Conservation (phyloP, 352 stramenopile genomes). For the Phytophthora hybrid region DNA sequence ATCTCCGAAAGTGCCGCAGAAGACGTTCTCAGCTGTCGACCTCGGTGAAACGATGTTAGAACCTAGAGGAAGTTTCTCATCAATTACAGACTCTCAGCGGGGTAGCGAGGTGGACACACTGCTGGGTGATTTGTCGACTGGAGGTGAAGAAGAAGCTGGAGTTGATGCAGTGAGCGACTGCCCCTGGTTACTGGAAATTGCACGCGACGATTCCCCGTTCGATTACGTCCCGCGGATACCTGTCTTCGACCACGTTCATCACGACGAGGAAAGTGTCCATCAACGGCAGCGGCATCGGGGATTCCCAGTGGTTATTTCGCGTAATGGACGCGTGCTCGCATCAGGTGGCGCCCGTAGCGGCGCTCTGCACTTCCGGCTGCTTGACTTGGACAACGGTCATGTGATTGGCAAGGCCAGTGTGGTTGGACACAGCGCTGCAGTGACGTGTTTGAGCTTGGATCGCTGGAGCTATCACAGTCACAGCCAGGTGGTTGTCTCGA, state of each 20-base stretch:
- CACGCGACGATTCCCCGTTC: conserved; percentile 78
- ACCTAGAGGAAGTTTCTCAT: conserved; percentile 23
- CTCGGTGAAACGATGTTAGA: conserved; percentile 11
- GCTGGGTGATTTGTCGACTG: conserved; percentile 7
- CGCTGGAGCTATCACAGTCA: conserved; percentile 58
- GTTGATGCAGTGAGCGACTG: conserved; percentile 40
- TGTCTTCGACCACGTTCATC: conserved; percentile 62
- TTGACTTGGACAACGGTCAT: conserved; percentile 86
- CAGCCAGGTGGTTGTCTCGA: conserved; percentile 36
- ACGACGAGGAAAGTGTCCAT: conserved; percentile 27
- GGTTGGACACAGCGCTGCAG: conserved; percentile 67
- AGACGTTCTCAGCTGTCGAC: conserved; percentile 26
- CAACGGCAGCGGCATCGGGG: conserved; percentile 7
- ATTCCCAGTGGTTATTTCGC: conserved; percentile 74
- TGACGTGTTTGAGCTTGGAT: conserved; percentile 83
- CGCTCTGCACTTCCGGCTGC: conserved; percentile 75
- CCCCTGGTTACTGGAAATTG: conserved; percentile 76
- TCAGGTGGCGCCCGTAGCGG: conserved; percentile 78
- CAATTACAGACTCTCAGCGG: conserved; percentile 14
- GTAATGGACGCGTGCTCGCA: conserved; percentile 77
- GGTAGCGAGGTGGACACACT: conserved; percentile 32
- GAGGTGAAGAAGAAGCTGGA: conserved; percentile 17
- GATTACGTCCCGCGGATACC: conserved; percentile 84
- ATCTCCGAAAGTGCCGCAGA: conserved; percentile 28
- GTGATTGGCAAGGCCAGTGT: conserved; percentile 86